Conservation (phyloP, 1,284 basidiomycete species). For the Coniophora puteana region DNA sequence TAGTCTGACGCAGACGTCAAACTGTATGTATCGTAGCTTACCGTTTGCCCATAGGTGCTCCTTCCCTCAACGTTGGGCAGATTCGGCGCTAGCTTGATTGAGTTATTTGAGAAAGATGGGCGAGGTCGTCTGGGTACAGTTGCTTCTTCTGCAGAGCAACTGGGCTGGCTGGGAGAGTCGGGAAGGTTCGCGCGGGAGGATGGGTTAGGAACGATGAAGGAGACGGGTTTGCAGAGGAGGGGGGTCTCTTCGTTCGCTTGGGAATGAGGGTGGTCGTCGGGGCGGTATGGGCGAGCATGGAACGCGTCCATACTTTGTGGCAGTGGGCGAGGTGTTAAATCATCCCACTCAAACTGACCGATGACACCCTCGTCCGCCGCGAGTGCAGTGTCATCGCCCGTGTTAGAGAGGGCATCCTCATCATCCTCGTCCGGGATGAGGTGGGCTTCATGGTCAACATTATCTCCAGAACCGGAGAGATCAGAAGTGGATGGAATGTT, state of each 20-base stretch:
- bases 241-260: conserved; percentile 32
- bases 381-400: conserved; percentile 3
- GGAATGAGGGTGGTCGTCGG: no score
- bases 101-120: no score
- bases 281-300: conserved; percentile 7
- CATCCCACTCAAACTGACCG: conserved; percentile 46
- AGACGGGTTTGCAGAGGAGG: conserved; percentile 39
- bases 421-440: conserved; percentile 18
- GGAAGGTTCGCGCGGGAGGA: conserved; percentile 14
- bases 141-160: no score
- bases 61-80: conserved; percentile 38
- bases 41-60: conserved; percentile 84
- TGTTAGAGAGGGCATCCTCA: conserved; percentile 23
- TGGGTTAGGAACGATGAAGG: conserved; percentile 23
- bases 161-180: background rate
- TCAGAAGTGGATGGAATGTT: conserved; percentile 48
- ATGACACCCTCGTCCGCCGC: conserved; percentile 19
- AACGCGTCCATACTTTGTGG: background rate
- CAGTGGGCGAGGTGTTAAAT: conserved; percentile 16
- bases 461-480: conserved; percentile 32
- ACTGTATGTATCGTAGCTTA: conserved; percentile 33
- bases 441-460: conserved; percentile 18
- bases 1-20: background rate
- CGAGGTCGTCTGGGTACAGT: no score
- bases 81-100: conserved; percentile 4